phyloP scores from a whole-genome alignment of 371 early-diverging fungal species.

The Rhizopus delemar region DNA sequence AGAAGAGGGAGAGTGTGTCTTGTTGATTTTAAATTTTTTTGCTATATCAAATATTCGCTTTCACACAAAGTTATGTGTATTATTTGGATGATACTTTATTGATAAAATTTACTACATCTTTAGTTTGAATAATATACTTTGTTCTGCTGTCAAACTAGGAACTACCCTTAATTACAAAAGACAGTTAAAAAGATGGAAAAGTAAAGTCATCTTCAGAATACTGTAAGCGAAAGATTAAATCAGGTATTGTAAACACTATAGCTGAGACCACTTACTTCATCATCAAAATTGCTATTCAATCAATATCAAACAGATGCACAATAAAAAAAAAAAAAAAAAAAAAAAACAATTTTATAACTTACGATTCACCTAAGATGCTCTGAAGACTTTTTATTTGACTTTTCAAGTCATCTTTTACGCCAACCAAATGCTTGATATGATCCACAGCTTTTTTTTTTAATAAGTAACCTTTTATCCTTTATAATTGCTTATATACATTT shows the following conservation, averaged over 20 bases:
- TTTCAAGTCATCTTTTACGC: conserved; percentile 42
- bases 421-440: conserved; percentile 42
- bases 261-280: conserved; percentile 26
- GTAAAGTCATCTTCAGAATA: conserved; percentile 38
- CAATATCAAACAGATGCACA: too few species aligned
- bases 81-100: too few species aligned
- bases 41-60: too few species aligned
- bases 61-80: too few species aligned
- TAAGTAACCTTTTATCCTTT: too few species aligned
- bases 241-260: neutral
- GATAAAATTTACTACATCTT: too few species aligned
- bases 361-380: conserved; percentile 41
- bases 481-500: conserved; percentile 44
- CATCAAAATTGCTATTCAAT: conserved; percentile 24
- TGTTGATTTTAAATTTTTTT: too few species aligned
- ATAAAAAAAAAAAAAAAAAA: neutral
- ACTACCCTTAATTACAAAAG: too few species aligned
- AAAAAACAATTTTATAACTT: conserved; percentile 22
- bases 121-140: too few species aligned
- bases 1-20: too few species aligned
- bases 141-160: too few species aligned
- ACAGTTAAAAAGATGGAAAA: conserved; percentile 23
- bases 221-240: neutral
- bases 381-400: conserved; percentile 42
- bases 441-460: conserved; percentile 34